These are phyloP conservation scores for Orbilia javanica DNA, from an alignment of 2,329 filamentous ascomycete genomes.

Conservation along the genomic window DNA sequence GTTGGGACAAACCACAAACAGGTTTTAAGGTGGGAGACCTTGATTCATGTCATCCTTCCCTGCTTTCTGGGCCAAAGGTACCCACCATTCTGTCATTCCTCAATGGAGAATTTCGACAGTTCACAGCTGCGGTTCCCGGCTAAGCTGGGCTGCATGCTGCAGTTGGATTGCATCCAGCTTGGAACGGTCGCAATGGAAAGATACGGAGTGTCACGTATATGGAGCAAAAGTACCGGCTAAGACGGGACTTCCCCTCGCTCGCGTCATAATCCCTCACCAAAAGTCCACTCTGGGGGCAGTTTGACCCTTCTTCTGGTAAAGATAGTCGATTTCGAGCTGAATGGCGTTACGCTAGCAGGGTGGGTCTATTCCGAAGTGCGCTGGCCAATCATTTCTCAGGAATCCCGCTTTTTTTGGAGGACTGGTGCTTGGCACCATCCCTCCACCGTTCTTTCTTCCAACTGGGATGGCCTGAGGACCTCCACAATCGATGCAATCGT, in stretches of 20 bases:
- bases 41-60: background rate
- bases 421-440: conserved; percentile 23
- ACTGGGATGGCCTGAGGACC: background rate
- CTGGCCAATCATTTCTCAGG: conserved; percentile 19
- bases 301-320: conserved; percentile 11
- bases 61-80: background rate
- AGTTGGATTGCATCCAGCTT: conserved; percentile 12
- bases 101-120: background rate
- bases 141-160: conserved; percentile 26
- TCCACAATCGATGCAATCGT: background rate
- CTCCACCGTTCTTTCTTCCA: background rate
- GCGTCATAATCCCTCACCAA: conserved; percentile 19
- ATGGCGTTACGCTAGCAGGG: conserved; percentile 20
- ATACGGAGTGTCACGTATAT: background rate
- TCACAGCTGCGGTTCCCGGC: conserved; percentile 3
- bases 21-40: background rate
- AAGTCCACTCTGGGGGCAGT: background rate
- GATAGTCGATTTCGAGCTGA: conserved; percentile 45
- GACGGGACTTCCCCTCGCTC: conserved; percentile 1
- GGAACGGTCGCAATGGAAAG: background rate
- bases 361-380: conserved; percentile 53
- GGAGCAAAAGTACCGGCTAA: background rate
- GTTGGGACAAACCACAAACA: background rate
- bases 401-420: conserved; percentile 30
- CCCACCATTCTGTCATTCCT: background rate